phyloP scores from a whole-genome alignment of 345 rosid genomes.

The Passiflora organensis region DNA sequence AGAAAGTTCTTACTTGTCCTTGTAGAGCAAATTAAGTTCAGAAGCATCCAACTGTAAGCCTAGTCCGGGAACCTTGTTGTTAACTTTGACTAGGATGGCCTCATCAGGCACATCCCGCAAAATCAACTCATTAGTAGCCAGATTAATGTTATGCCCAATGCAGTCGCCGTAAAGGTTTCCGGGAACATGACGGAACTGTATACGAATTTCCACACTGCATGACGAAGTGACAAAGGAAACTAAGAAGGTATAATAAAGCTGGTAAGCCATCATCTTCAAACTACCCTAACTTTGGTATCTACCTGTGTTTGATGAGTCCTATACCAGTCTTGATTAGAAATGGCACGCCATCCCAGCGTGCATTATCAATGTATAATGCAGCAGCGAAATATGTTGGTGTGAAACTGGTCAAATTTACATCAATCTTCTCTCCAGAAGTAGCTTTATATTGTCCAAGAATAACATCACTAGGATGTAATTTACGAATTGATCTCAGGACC shows the following conservation, averaged over 20 bases:
- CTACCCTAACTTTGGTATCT: background rate
- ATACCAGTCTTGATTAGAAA: conserved; percentile 59
- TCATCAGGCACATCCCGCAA: conserved; percentile 61
- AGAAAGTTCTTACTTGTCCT: conserved; percentile 47
- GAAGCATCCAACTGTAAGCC: conserved; percentile 72
- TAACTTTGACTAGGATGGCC: conserved; percentile 64
- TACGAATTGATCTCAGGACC: conserved; percentile 62
- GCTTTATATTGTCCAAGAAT: conserved; percentile 73
- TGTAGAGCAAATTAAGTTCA: conserved; percentile 67
- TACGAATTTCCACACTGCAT: conserved; percentile 65
- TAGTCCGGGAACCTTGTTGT: conserved; percentile 69
- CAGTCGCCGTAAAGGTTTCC: conserved; percentile 61
- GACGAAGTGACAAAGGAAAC: conserved; percentile 3
- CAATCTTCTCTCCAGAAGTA: conserved; percentile 36
- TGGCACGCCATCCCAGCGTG: conserved; percentile 87
- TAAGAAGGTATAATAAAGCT: too few relatives aligned
- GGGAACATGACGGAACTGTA: conserved; percentile 60
- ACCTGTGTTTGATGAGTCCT: conserved; percentile 79
- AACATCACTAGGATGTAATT: conserved; percentile 47
- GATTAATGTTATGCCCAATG: conserved; percentile 43
- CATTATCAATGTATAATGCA: conserved; percentile 70
- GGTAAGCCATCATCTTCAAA: too few relatives aligned
- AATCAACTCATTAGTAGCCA: conserved; percentile 61
- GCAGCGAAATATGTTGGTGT: conserved; percentile 67
- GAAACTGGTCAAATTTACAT: conserved; percentile 28